phyloP scores from a whole-genome alignment of 257 asterid genomes.

The Phtheirospermum japonicum region DNA sequence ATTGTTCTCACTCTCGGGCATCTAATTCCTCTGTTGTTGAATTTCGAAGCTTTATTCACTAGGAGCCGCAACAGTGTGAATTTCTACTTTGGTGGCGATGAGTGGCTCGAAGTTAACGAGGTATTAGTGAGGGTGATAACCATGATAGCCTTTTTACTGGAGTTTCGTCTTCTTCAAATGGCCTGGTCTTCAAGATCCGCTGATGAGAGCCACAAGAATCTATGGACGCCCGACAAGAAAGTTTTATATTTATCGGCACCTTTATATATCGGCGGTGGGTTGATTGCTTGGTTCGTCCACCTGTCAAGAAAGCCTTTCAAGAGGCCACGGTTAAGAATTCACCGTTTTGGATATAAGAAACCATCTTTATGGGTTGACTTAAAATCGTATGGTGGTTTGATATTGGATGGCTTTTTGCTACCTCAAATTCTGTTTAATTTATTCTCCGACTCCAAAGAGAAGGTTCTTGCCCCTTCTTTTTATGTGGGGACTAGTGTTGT shows the following conservation, averaged over 20 bases:
- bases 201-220: constrained; percentile 37
- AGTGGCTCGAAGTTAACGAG: constrained; percentile 86
- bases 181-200: constrained; percentile 71
- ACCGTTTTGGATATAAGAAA: constrained; percentile 15
- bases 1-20: constrained; percentile 67
- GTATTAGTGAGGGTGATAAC: constrained; percentile 81
- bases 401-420: constrained; percentile 71
- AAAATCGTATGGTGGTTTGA: constrained; percentile 67
- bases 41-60: constrained; percentile 79
- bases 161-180: constrained; percentile 75
- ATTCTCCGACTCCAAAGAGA: constrained; percentile 48
- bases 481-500: constrained; percentile 65
- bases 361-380: constrained; percentile 63
- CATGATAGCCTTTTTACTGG: constrained; percentile 86
- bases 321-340: constrained; percentile 27
- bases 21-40: constrained; percentile 71
- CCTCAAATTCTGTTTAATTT: constrained; percentile 79
- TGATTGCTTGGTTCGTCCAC: constrained; percentile 64
- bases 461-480: constrained; percentile 62
- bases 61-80: constrained; percentile 44
- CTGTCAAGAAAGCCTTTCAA: constrained; percentile 39
- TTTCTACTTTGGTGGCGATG: constrained; percentile 56
- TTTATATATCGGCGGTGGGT: constrained; percentile 60
- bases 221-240: constrained; percentile 67
- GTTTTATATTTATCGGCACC: constrained; percentile 66